These are phyloP conservation scores for Xylariaceae sp. DNA, from an alignment of 2,329 filamentous ascomycete species.

Conservation along the genomic window DNA sequence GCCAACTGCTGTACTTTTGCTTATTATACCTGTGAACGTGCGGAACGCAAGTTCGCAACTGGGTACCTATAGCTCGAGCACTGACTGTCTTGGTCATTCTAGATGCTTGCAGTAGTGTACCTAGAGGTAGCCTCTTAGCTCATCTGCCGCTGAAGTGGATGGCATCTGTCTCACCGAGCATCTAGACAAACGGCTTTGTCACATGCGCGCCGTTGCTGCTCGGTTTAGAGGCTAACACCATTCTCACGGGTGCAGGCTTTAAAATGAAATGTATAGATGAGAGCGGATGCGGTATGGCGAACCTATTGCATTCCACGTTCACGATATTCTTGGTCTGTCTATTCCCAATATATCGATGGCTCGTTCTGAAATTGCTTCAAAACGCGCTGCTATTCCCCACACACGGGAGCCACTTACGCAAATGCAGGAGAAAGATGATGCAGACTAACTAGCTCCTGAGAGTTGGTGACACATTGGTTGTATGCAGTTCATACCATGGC, in stretches of 20 bases:
- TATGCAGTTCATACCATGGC: not conserved
- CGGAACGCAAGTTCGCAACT: slow-evolving; percentile 18
- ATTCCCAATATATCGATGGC: not conserved
- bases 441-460: not conserved
- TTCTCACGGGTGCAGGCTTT: not conserved
- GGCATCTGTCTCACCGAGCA: slow-evolving; percentile 8
- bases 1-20: slow-evolving; percentile 7
- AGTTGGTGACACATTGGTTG: slow-evolving; percentile 3
- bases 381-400: slow-evolving; percentile 1
- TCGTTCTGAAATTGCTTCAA: not conserved
- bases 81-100: slow-evolving; percentile 2
- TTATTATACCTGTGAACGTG: slow-evolving; percentile 11
- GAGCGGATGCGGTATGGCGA: too few species aligned
- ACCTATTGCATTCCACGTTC: not conserved
- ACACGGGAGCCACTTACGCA: not conserved
- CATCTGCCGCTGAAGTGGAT: slow-evolving; percentile 3
- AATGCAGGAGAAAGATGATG: slow-evolving; percentile 5
- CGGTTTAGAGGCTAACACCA: slow-evolving; percentile 2
- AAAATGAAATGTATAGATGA: not conserved
- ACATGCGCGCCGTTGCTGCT: not conserved
- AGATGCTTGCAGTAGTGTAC: not conserved
- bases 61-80: not conserved
- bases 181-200: slow-evolving; percentile 1
- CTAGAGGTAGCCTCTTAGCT: too few species aligned
- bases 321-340: not conserved